Evolutionary conservation across 768 basidiomycete species (phyloP).

Genomic region (Naematelia encephala): DNA sequence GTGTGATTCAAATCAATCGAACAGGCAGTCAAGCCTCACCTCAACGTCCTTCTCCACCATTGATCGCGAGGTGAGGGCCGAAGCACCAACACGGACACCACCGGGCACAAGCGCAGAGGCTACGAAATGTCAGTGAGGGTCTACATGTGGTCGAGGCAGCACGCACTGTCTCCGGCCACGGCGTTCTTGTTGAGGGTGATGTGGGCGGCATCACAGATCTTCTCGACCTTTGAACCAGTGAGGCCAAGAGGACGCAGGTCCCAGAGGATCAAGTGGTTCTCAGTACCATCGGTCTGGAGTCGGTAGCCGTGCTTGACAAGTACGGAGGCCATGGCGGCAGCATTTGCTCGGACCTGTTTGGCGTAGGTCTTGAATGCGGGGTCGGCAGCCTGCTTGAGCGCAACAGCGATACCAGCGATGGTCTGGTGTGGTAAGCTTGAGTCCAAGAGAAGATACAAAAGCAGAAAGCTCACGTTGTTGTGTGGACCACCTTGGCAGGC

Average conservation of each 20-base stretch:
- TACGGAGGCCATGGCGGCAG: slow-evolving; percentile 67
- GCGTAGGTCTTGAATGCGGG: slow-evolving; percentile 90
- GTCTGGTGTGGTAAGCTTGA: slow-evolving; percentile 56
- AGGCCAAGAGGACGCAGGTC: slow-evolving; percentile 90
- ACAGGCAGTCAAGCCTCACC: slow-evolving; percentile 13
- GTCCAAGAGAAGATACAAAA: background rate
- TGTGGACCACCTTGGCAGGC: slow-evolving; percentile 99
- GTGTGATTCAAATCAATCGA: background rate
- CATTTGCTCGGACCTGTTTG: slow-evolving; percentile 88
- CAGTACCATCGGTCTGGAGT: slow-evolving; percentile 93
- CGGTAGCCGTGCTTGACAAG: slow-evolving; percentile 82
- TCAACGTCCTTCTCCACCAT: slow-evolving; percentile 86
- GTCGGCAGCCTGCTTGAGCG: slow-evolving; percentile 83
- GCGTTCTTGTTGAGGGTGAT: slow-evolving; percentile 89
- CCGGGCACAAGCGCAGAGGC: slow-evolving; percentile 90
- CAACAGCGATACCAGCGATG: slow-evolving; percentile 89
- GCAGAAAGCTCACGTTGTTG: slow-evolving; percentile 70
- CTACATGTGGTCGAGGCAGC: background rate
- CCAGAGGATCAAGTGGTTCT: slow-evolving; percentile 98
- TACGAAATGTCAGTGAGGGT: slow-evolving; percentile 8
- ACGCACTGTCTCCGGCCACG: slow-evolving; percentile 78
- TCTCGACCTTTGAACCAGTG: slow-evolving; percentile 98
- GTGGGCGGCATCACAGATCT: slow-evolving; percentile 92
- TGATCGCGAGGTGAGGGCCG: slow-evolving; percentile 89
- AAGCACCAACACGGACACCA: slow-evolving; percentile 92